Conservation (phyloP, 495 filamentous ascomycete genomes). For the Parmelia sp. region DNA sequence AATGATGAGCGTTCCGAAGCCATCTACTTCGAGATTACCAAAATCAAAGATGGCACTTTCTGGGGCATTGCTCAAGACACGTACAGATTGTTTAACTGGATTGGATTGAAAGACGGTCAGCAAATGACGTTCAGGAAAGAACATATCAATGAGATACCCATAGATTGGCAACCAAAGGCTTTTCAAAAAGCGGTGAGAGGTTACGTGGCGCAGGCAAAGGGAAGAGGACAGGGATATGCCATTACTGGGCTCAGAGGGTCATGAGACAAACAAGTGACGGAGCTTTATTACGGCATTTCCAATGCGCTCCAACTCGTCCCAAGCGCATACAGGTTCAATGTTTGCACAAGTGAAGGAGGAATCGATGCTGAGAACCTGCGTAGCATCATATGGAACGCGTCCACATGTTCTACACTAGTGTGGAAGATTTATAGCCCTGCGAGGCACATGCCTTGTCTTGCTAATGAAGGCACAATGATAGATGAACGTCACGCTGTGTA, state of each 20-base stretch:
- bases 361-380: neutral
- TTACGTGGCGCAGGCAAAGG: neutral
- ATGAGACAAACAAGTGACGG: neutral
- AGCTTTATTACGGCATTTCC: neutral
- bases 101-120: constrained; percentile 11
- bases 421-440: neutral
- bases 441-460: neutral
- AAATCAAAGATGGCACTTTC: constrained; percentile 24
- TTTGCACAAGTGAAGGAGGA: neutral
- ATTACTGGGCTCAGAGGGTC: neutral
- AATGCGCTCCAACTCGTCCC: neutral
- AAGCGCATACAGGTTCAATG: neutral
- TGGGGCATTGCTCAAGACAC: constrained; percentile 18
- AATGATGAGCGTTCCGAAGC: constrained; percentile 5
- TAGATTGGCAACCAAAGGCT: constrained; percentile 19
- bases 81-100: constrained; percentile 5
- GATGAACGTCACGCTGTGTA: neutral
- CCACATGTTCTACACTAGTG: neutral
- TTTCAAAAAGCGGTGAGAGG: constrained; percentile 12
- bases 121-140: constrained; percentile 21
- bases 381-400: neutral
- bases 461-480: neutral
- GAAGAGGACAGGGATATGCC: neutral
- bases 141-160: constrained; percentile 22
- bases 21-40: constrained; percentile 20